Evolutionary conservation across 2,329 filamentous ascomycete genomes (phyloP).

Genomic region (Epichloe brachyelytri): DNA sequence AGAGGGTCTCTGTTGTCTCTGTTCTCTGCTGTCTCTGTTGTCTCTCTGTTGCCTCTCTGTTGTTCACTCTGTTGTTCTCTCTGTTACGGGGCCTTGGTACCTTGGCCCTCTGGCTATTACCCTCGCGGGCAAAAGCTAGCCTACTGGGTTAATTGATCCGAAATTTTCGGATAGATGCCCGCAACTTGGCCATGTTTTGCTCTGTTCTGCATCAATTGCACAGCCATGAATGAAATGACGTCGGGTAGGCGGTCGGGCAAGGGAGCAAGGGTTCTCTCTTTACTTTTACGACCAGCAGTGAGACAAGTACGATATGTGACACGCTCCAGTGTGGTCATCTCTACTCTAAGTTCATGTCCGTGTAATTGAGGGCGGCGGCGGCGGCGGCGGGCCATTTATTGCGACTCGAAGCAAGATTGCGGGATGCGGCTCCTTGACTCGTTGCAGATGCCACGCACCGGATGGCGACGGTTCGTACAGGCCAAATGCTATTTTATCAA

Average conservation of each 20-base stretch:
- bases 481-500: background rate
- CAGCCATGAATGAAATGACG: background rate
- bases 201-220: background rate
- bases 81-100: background rate
- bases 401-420: background rate
- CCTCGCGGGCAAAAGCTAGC: background rate
- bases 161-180: background rate
- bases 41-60: too few relatives aligned
- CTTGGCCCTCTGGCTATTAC: background rate
- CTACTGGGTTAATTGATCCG: background rate
- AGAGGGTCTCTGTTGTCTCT: conserved; percentile 3
- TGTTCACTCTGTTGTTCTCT: too few relatives aligned
- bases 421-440: background rate
- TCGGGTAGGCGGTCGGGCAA: too few relatives aligned
- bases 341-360: too few relatives aligned
- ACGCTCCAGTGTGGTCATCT: background rate
- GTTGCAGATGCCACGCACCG: background rate
- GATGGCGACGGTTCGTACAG: background rate
- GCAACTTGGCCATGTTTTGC: too few relatives aligned
- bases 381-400: too few relatives aligned
- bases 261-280: too few relatives aligned
- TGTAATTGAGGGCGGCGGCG: background rate
- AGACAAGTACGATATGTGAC: background rate
- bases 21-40: too few relatives aligned
- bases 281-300: background rate